Percentiles rank a stretch among this genome's conserved stretches.
Evolutionary conservation across 352 stramenopile genomes (phyloP).

Genomic region (Labyrinthula sp.): DNA sequence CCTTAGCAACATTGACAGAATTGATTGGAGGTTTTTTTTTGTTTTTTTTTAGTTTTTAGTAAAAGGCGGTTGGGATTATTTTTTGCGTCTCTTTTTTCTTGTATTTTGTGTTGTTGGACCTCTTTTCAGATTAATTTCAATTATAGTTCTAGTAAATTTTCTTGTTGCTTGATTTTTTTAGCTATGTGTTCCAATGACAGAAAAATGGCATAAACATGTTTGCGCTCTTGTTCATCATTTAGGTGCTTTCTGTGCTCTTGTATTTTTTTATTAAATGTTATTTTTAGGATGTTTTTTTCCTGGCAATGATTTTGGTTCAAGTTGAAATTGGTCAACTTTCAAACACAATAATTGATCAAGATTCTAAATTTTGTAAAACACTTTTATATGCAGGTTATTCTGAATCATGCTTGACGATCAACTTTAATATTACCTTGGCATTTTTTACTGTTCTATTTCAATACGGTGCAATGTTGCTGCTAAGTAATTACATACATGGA

Average conservation of each 20-base stretch:
- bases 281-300: slow-evolving; percentile 43
- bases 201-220: too few species aligned
- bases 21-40: slow-evolving; percentile 41
- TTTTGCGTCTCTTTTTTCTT: slow-evolving; percentile 39
- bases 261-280: too few species aligned
- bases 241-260: too few species aligned
- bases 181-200: too few species aligned
- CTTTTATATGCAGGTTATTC: background rate
- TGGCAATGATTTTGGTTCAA: slow-evolving; percentile 42
- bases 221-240: too few species aligned
- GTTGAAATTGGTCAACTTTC: slow-evolving; percentile 44
- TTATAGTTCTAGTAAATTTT: slow-evolving; percentile 37
- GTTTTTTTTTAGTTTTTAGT: slow-evolving; percentile 41
- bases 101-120: slow-evolving; percentile 32
- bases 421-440: background rate
- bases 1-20: slow-evolving; percentile 37
- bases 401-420: background rate
- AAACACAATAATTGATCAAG: slow-evolving; percentile 37
- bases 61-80: slow-evolving; percentile 45
- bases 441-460: too few species aligned
- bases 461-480: too few species aligned
- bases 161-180: slow-evolving; percentile 41
- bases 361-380: background rate
- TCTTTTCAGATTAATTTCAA: slow-evolving; percentile 13
- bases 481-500: too few species aligned